phyloP scores from a whole-genome alignment of 768 basidiomycete genomes.

The Piloderma croceum region DNA sequence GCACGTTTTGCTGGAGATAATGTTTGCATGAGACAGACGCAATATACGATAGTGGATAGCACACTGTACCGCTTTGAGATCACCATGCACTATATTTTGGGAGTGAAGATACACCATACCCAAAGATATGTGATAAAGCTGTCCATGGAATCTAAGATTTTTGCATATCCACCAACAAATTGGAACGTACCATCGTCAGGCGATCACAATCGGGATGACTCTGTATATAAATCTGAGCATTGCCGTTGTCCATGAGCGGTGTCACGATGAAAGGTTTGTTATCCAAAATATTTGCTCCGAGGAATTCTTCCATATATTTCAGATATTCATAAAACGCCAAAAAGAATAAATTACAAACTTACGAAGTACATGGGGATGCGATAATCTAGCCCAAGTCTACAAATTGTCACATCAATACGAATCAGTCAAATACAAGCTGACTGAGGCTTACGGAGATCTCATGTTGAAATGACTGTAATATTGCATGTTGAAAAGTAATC shows the following conservation, averaged over 20 bases:
- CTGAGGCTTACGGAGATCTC: too few species aligned
- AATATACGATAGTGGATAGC: neutral
- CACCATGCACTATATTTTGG: conserved; percentile 23
- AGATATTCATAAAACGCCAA: too few species aligned
- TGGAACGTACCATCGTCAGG: conserved; percentile 13
- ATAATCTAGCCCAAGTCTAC: too few species aligned
- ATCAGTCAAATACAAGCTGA: too few species aligned
- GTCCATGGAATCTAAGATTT: neutral
- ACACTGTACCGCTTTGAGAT: conserved; percentile 21
- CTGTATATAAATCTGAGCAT: conserved; percentile 14
- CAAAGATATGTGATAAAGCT: conserved; percentile 20
- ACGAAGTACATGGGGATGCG: too few species aligned
- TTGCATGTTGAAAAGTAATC: too few species aligned
- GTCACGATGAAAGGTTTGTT: conserved; percentile 24
- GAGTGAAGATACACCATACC: conserved; percentile 23
- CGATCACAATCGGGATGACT: conserved; percentile 16
- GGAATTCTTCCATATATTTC: conserved; percentile 15
- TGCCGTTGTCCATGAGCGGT: conserved; percentile 19
- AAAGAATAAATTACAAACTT: too few species aligned
- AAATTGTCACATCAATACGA: too few species aligned
- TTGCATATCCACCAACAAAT: neutral
- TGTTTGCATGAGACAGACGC: neutral
- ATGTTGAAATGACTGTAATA: too few species aligned
- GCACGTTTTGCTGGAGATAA: conserved; percentile 15
- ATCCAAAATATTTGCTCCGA: conserved; percentile 22